Evolutionary conservation across 805 yeast species (phyloP).

Genomic region (Cyberlindnera xishuangbannaensis): DNA sequence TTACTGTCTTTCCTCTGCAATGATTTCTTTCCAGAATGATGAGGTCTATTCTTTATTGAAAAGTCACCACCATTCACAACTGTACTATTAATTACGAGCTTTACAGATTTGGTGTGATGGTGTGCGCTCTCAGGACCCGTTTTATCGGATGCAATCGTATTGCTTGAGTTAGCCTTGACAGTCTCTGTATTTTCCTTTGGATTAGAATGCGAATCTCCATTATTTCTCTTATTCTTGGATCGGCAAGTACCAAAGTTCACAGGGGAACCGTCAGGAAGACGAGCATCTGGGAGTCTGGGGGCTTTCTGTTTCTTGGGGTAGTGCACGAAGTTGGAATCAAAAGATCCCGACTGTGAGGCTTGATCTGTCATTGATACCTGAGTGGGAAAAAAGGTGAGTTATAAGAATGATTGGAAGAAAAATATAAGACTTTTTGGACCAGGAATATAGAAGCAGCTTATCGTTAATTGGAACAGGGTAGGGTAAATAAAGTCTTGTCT

Average conservation of each 20-base stretch:
- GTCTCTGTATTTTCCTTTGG: background rate
- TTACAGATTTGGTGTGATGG: background rate
- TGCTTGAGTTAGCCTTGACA: background rate
- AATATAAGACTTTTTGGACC: no score
- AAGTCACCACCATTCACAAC: no score
- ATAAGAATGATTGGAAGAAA: no score
- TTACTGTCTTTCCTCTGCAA: background rate
- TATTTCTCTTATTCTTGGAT: background rate
- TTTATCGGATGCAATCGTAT: background rate
- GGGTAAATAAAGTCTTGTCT: no score
- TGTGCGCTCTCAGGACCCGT: background rate
- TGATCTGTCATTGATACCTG: no score
- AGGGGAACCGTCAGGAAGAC: conserved; percentile 6
- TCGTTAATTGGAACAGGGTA: no score
- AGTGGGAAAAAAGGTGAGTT: no score
- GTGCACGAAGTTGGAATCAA: conserved; percentile 3
- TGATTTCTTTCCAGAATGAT: background rate
- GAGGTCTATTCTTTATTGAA: no score
- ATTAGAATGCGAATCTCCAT: no score
- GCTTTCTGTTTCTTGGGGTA: background rate
- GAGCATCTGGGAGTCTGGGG: conserved; percentile 3
- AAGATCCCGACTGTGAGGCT: conserved; percentile 8
- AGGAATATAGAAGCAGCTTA: no score
- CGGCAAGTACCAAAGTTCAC: conserved; percentile 5
- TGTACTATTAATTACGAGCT: no score